Percentiles rank a stretch among this genome's conserved stretches.
These are phyloP conservation scores for Carpediemonas membranifera DNA, from an alignment of 78 protist species.

Conservation along the genomic window DNA sequence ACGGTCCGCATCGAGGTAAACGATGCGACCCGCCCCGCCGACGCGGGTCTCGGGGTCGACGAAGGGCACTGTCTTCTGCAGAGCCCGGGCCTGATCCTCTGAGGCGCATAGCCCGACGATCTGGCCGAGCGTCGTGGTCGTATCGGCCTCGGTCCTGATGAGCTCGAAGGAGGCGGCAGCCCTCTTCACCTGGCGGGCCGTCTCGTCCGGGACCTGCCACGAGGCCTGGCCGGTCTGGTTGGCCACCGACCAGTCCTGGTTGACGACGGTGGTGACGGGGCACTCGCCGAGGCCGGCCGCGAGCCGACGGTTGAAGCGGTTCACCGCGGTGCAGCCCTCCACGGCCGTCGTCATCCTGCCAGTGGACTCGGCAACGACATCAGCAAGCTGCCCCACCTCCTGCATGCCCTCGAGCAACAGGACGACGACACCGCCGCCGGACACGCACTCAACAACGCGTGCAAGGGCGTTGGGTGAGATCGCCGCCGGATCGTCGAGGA, in stretches of 20 bases:
- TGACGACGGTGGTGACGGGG: constrained; percentile 36
- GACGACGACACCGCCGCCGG: constrained; percentile 92
- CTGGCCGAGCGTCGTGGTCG: constrained; percentile 16
- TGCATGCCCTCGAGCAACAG: constrained; percentile 69
- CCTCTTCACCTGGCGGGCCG: not conserved
- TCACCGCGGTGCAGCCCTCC: not conserved
- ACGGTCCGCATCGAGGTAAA: constrained; percentile 88
- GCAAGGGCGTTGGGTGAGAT: constrained; percentile 95
- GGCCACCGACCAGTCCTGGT: not conserved
- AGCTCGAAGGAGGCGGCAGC: constrained; percentile 61
- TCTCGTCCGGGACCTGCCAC: not conserved
- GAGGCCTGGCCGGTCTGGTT: not conserved
- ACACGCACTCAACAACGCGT: constrained; percentile 92
- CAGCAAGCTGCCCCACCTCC: constrained; percentile 68
- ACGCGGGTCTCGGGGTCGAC: constrained; percentile 73
- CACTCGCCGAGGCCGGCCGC: not conserved
- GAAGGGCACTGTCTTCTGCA: constrained; percentile 71
- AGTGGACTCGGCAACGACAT: not conserved
- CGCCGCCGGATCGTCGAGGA: constrained; percentile 95
- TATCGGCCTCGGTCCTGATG: constrained; percentile 25
- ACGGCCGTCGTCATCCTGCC: not conserved
- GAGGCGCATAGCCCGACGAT: not conserved
- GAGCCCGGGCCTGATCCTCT: constrained; percentile 69
- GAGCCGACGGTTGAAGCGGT: not conserved
- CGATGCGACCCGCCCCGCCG: constrained; percentile 37